Evolutionary conservation across 176 grass and related monocot species (phyloP), one percentile per base, ranked within the genome.

Genomic region (Alopecurus myosuroides): DNA sequence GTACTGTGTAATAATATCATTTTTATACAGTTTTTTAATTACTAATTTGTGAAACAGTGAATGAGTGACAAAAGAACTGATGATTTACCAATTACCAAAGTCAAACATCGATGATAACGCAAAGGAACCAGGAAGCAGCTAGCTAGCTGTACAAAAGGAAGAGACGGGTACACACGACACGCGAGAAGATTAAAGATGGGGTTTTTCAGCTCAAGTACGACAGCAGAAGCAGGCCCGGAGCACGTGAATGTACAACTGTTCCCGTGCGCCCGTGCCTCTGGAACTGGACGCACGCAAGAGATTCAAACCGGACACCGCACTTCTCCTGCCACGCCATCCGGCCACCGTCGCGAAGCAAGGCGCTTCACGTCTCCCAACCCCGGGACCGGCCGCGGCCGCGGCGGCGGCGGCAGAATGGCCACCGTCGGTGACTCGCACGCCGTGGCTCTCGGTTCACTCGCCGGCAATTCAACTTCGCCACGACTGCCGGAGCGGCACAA

Each of bases 281-380:
- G 9, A 22, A 77, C 26, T 39, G 41, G 12, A 15, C 29, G 61
- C 61, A 34, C 30, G 62, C 41, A 19, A 6, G 42, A 13, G 13
- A 40, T 90, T 73, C 80, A 83, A n/a, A 45, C 55, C 44, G 48
- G 11, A 29, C 65, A 48, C n/a, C 44, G 64, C 7, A 26, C 66
- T 40, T 40, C 2, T 1, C 25, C 70, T 11, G 57, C 57, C 57
- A 81, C 22, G 35, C 82, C 52, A 18, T 83, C 74, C 11, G 84
- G 34, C 88, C 84, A 90, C 35, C 88, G 84, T 45, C 88, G 63
- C 45, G 73, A 86, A 48, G 73, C 84, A 66, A 86, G 74, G 12
- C 28, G 84, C 84, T 83, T 90, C 84, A 82, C 10, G 53, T 83
- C 84, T 56, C 84, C 84, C 4, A 83, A 44, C 9, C 69, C 69